Evolutionary conservation across 2,329 filamentous ascomycete genomes (phyloP).

Genomic region (Tolypocladium paradoxum): DNA sequence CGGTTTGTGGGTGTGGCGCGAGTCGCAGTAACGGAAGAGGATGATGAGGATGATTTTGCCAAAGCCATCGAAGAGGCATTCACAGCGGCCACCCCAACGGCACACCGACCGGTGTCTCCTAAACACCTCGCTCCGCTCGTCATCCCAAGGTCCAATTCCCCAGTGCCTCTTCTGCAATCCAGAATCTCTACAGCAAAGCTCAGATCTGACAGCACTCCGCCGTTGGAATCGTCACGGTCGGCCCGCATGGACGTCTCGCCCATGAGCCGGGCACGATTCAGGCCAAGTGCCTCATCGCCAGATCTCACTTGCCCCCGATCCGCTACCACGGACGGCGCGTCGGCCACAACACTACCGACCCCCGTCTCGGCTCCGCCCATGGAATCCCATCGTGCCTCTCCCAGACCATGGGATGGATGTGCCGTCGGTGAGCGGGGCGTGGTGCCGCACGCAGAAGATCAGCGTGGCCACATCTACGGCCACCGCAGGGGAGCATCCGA

Average conservation of each 20-base stretch:
- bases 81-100: conserved; percentile 12
- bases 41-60: conserved; percentile 12
- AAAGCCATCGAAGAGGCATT: conserved; percentile 13
- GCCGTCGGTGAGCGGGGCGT: not conserved
- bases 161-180: conserved; percentile 12
- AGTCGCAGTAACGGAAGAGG: not conserved
- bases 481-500: conserved; percentile 48
- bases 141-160: conserved; percentile 29
- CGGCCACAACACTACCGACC: conserved; percentile 31
- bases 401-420: conserved; percentile 31
- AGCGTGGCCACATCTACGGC: conserved; percentile 6
- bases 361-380: conserved; percentile 36
- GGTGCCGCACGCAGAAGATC: conserved; percentile 8
- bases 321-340: conserved; percentile 24
- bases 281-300: conserved; percentile 22
- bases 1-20: conserved; percentile 3
- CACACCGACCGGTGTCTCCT: conserved; percentile 33
- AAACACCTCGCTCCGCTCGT: conserved; percentile 45
- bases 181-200: conserved; percentile 34
- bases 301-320: conserved; percentile 33
- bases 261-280: conserved; percentile 29
- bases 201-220: conserved; percentile 31
- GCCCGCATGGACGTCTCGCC: conserved; percentile 37
- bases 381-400: conserved; percentile 29
- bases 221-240: conserved; percentile 28